These are phyloP conservation scores for Arabidopsis suecica DNA, from an alignment of 345 rosid genomes.

Conservation along the genomic window DNA sequence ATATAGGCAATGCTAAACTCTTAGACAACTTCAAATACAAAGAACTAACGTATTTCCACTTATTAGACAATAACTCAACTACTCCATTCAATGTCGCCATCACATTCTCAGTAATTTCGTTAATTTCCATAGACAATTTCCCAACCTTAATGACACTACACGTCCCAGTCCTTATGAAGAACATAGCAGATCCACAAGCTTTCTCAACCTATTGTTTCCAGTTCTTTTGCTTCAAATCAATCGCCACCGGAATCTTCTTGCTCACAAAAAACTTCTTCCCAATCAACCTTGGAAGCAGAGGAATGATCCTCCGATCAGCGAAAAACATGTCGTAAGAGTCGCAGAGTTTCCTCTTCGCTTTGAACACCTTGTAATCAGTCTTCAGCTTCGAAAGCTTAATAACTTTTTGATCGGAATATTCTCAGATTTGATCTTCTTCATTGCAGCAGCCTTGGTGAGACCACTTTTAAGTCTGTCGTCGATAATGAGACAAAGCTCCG, in stretches of 20 bases:
- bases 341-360: slow-evolving; percentile 46
- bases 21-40: slow-evolving; percentile 70
- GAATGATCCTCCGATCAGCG: slow-evolving; percentile 43
- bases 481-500: slow-evolving; percentile 73
- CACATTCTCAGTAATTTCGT: slow-evolving; percentile 61
- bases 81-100: slow-evolving; percentile 62
- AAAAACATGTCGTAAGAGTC: slow-evolving; percentile 48
- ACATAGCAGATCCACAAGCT: slow-evolving; percentile 63
- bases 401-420: slow-evolving; percentile 67
- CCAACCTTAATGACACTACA: slow-evolving; percentile 74
- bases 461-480: slow-evolving; percentile 75
- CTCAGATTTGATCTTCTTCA: slow-evolving; percentile 71
- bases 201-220: slow-evolving; percentile 82
- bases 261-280: slow-evolving; percentile 75
- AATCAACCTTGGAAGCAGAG: slow-evolving; percentile 69
- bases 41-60: slow-evolving; percentile 75
- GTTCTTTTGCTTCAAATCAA: slow-evolving; percentile 71
- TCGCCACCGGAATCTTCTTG: slow-evolving; percentile 67
- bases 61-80: slow-evolving; percentile 63
- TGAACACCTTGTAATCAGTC: slow-evolving; percentile 28
- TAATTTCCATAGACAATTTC: slow-evolving; percentile 56
- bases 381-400: slow-evolving; percentile 65
- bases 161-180: slow-evolving; percentile 71
- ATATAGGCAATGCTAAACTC: slow-evolving; percentile 77
- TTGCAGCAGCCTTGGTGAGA: slow-evolving; percentile 60